Evolutionary conservation across 2,329 filamentous ascomycete genomes (phyloP), one percentile per base, ranked within the genome.

Genomic region (Berkeleyomyces rouxiae): DNA sequence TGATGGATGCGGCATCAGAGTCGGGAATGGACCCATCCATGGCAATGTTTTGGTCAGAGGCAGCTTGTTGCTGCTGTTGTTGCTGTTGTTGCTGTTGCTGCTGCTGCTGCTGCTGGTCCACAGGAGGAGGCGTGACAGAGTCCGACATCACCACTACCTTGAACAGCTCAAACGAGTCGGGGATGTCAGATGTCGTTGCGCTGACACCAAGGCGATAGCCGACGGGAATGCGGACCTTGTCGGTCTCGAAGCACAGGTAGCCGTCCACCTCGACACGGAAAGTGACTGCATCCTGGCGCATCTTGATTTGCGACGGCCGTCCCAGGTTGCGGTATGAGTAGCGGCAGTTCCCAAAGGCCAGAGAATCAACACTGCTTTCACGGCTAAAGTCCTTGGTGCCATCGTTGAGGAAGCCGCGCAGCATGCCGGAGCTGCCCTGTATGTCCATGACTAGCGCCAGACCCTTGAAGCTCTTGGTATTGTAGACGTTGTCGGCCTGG

Each of bases 371-470:
- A 69, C 82, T 86, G 67, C 83, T 79, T 68, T 91, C 86, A 63
- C 79, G 78, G 70, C 84, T 85, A 77, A 86, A 96, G 72, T 95
- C 88, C 67, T 81, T 84, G 44, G 78, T 82, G 58, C 91, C 92
- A 72, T 97, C 93, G 75, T 97, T 99, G 67, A 99, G 76, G 77
- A 97, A 99, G 16, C 88, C 93, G 64, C 93, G 82, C 67, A 99
- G 79, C 74, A 86, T 90, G 67, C 93, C 93, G 60, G 84, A 84
- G 2, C 75, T 74, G 53, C 89, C 86, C 70, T 93, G 87, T 66
- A 87, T 85, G 74, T 97, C 92, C 61, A 99, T 74, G 33, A 95
- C 86, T 63, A 99, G 76, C 42, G 83, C 91, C 67, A 99, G 76
- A n/a, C 93, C 93, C 69, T 97, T 92, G 69, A 96, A 99, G 68